Conservation (phyloP, 345 rosid species). For the Excoecaria cochinchinensis region DNA sequence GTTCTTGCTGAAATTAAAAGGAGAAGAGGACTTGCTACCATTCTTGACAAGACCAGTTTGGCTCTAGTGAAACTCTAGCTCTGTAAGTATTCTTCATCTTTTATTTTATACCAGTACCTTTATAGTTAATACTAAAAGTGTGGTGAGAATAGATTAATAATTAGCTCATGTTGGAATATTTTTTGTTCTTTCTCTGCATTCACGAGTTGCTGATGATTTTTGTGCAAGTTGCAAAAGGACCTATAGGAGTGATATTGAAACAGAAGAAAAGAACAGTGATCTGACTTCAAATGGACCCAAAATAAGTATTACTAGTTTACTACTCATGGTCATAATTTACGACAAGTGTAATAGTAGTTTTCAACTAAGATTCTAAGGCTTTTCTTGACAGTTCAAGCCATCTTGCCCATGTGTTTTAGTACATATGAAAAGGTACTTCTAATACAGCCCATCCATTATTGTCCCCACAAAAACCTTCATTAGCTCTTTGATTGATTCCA, state of each 20-base stretch:
- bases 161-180: background rate
- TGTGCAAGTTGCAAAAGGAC: constrained; percentile 11
- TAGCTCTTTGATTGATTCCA: constrained; percentile 42
- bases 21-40: no score
- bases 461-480: constrained; percentile 49
- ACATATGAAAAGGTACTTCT: constrained; percentile 26
- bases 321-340: background rate
- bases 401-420: constrained; percentile 26
- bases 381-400: constrained; percentile 17
- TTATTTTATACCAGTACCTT: background rate
- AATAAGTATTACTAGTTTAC: background rate
- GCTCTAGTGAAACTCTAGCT: constrained; percentile 8
- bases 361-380: constrained; percentile 27
- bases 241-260: background rate
- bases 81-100: background rate
- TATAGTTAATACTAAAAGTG: background rate
- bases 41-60: no score
- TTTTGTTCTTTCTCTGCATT: background rate
- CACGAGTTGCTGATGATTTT: background rate
- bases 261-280: constrained; percentile 20
- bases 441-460: constrained; percentile 43
- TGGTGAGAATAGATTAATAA: background rate
- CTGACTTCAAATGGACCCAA: constrained; percentile 26
- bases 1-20: constrained; percentile 14
- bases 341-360: background rate